Evolutionary conservation across 1,139 yeast genomes (phyloP).

Genomic region (Taiozyma sp.): DNA sequence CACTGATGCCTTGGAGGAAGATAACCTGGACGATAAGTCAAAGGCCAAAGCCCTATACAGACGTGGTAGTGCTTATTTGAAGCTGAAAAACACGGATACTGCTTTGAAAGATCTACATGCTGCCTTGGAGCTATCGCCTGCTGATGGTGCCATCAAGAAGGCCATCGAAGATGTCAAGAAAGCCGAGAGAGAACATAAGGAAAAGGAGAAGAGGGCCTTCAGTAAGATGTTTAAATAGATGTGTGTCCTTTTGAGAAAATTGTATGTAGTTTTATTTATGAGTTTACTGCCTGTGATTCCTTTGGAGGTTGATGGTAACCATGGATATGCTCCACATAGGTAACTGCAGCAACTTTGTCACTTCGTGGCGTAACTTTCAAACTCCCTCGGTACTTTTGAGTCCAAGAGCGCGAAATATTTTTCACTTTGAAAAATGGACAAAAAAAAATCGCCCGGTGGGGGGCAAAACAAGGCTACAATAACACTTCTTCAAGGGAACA

Average conservation of each 20-base stretch:
- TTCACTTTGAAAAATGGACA: constrained; percentile 7
- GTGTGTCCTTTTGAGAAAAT: background rate
- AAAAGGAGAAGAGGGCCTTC: constrained; percentile 80
- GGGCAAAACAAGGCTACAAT: constrained; percentile 9
- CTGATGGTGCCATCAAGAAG: constrained; percentile 67
- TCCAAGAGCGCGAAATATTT: constrained; percentile 3
- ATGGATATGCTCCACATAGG: background rate
- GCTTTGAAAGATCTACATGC: constrained; percentile 64
- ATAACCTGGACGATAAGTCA: constrained; percentile 58
- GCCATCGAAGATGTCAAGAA: constrained; percentile 62
- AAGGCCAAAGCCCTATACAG: constrained; percentile 84
- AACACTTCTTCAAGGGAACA: constrained; percentile 5
- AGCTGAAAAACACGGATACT: constrained; percentile 62
- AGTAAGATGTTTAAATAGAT: constrained; percentile 61
- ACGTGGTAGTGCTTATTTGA: constrained; percentile 71
- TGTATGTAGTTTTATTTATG: too few species aligned
- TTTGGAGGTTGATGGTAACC: too few species aligned
- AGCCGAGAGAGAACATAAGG: constrained; percentile 47
- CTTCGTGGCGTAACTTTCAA: constrained; percentile 14
- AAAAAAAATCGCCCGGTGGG: constrained; percentile 3
- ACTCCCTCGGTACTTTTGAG: background rate
- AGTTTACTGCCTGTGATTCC: too few species aligned
- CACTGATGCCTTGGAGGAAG: constrained; percentile 60
- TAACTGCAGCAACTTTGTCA: background rate
- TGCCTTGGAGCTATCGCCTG: constrained; percentile 65